phyloP scores from a whole-genome alignment of 805 yeast genomes.

The Kregervanrija fluxuum region DNA sequence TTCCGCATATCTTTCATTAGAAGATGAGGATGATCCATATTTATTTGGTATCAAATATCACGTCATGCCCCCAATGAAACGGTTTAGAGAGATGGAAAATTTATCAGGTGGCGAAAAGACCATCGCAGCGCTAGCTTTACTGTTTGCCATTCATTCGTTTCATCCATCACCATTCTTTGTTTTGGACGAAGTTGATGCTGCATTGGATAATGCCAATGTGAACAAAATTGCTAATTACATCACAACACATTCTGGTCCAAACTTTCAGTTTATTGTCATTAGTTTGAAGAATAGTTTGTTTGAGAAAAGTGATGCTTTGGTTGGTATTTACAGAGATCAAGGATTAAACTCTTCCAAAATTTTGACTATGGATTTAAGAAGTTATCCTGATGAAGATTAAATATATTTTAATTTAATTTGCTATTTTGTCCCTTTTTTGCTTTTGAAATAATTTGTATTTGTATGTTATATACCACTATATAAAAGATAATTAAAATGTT shows the following conservation, averaged over 20 bases:
- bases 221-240: conserved; percentile 83
- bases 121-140: conserved; percentile 87
- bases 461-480: not conserved
- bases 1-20: conserved; percentile 81
- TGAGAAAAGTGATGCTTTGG: conserved; percentile 83
- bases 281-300: conserved; percentile 82
- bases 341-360: conserved; percentile 63
- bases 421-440: not conserved
- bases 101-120: conserved; percentile 96
- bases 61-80: conserved; percentile 94
- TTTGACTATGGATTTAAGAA: conserved; percentile 63
- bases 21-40: conserved; percentile 88
- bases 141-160: conserved; percentile 85
- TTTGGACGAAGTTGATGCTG: conserved; percentile 97
- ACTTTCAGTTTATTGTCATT: conserved; percentile 87
- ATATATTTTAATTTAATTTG: not conserved
- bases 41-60: conserved; percentile 77
- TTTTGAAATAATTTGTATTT: not conserved
- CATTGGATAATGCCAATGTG: conserved; percentile 86
- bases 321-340: conserved; percentile 88
- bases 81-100: conserved; percentile 87
- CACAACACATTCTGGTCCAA: conserved; percentile 62
- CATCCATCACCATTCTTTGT: conserved; percentile 96
- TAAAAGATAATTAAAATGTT: not conserved
- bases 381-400: conserved; percentile 38